These are phyloP conservation scores for Colletotrichum sp. DNA, from an alignment of 2,329 filamentous ascomycete genomes.

Conservation along the genomic window DNA sequence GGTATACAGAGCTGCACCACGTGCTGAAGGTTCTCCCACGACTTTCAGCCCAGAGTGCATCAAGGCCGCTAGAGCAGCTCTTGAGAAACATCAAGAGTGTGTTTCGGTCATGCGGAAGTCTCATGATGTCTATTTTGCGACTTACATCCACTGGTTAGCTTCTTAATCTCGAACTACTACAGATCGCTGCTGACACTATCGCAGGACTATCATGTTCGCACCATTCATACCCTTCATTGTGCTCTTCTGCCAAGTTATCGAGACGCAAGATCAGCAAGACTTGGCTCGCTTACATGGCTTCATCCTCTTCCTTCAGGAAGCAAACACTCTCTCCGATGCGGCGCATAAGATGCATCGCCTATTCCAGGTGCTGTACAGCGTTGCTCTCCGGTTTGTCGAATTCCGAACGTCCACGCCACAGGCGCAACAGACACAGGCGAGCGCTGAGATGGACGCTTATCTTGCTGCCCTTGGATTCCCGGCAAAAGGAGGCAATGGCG, in stretches of 20 bases:
- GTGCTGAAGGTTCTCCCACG: conserved; percentile 27
- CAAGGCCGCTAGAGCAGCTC: conserved; percentile 44
- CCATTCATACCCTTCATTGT: conserved; percentile 62
- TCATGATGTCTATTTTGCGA: conserved; percentile 39
- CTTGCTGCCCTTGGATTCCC: conserved; percentile 56
- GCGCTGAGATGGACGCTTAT: conserved; percentile 53
- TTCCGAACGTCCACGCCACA: conserved; percentile 44
- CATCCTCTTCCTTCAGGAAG: conserved; percentile 55
- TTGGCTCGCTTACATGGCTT: conserved; percentile 53
- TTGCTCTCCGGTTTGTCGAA: conserved; percentile 64
- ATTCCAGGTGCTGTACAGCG: conserved; percentile 62
- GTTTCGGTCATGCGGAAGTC: conserved; percentile 41
- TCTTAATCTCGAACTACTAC: fast-evolving
- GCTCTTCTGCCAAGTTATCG: conserved; percentile 56
- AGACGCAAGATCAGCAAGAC: conserved; percentile 48
- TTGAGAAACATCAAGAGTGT: conserved; percentile 45
- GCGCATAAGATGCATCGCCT: conserved; percentile 61
- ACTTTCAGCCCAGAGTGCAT: conserved; percentile 49
- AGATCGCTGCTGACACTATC: not conserved
- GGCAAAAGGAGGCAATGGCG: not conserved
- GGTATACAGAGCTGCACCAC: conserved; percentile 46
- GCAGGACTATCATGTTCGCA: conserved; percentile 52
- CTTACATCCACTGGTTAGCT: conserved; percentile 48
- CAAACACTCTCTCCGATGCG: conserved; percentile 49
- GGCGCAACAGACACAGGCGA: conserved; percentile 35